Conservation (phyloP, 129 eudicot genomes). For the Flaveria robusta region DNA sequence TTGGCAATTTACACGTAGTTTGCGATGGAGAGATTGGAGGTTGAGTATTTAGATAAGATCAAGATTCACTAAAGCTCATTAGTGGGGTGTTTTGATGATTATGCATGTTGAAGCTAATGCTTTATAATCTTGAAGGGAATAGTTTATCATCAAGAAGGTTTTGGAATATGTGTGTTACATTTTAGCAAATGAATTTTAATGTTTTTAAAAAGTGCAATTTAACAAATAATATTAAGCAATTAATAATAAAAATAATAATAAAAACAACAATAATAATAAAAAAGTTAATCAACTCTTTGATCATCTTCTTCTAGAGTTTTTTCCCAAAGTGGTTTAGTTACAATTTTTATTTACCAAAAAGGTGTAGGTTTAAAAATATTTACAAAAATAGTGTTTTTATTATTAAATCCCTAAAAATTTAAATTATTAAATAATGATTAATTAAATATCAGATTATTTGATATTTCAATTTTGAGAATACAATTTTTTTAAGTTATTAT, state of each 20-base stretch:
- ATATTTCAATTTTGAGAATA: too few species aligned
- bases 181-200: neutral
- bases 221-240: neutral
- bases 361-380: too few species aligned
- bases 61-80: conserved; percentile 24
- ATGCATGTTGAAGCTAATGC: conserved; percentile 16
- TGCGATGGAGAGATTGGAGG: conserved; percentile 27
- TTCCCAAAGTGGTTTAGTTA: too few species aligned
- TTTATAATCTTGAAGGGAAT: neutral
- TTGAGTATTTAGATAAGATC: conserved; percentile 30
- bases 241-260: neutral
- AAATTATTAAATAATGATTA: too few species aligned
- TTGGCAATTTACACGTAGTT: conserved; percentile 40
- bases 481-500: too few species aligned
- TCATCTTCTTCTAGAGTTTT: neutral
- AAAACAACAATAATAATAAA: neutral
- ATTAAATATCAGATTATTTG: too few species aligned
- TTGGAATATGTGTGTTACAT: neutral
- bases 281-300: neutral
- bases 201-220: neutral
- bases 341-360: too few species aligned
- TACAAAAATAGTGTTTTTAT: too few species aligned
- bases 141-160: neutral
- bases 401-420: too few species aligned
- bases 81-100: conserved; percentile 34